Percentiles rank a stretch among this genome's conserved stretches.
Conservation (phyloP, 768 basidiomycete species). For the Serendipita sp. region DNA sequence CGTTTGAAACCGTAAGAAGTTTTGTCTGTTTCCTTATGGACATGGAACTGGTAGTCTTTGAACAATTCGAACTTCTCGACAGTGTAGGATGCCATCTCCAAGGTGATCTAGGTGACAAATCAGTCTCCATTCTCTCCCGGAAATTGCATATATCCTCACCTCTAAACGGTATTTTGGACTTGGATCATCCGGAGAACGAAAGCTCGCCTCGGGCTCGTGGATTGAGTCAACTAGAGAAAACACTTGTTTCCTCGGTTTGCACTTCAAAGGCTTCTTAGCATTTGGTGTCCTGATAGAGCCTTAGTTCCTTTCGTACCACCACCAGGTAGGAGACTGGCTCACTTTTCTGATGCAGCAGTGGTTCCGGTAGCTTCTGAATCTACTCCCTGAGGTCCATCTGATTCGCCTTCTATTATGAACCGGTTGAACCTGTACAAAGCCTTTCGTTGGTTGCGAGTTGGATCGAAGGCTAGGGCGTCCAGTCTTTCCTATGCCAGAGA, state of each 20-base stretch:
- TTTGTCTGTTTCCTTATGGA: constrained; percentile 54
- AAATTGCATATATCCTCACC: constrained; percentile 21
- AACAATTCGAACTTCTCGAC: constrained; percentile 70
- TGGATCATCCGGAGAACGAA: constrained; percentile 12
- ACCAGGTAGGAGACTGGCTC: too few relatives aligned
- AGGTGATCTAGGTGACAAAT: constrained; percentile 33
- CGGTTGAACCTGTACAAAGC: constrained; percentile 52
- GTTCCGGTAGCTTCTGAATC: background rate
- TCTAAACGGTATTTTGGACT: constrained; percentile 38
- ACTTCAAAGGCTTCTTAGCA: constrained; percentile 2
- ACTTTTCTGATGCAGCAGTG: background rate
- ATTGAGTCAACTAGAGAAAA: constrained; percentile 34
- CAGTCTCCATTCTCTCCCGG: background rate
- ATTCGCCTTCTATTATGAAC: constrained; percentile 35
- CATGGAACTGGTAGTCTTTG: constrained; percentile 54
- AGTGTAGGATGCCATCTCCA: constrained; percentile 64
- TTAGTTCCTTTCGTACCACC: too few relatives aligned
- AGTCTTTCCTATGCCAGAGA: constrained; percentile 27
- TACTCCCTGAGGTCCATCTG: background rate
- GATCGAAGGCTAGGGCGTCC: constrained; percentile 47
- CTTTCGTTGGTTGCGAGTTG: constrained; percentile 61
- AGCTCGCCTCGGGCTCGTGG: constrained; percentile 38
- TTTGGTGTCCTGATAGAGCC: background rate
- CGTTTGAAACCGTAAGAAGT: constrained; percentile 37
- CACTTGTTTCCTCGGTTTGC: constrained; percentile 7